phyloP scores from a whole-genome alignment of 108 stramenopile genomes.

The Fistulifera pelliculosa region DNA sequence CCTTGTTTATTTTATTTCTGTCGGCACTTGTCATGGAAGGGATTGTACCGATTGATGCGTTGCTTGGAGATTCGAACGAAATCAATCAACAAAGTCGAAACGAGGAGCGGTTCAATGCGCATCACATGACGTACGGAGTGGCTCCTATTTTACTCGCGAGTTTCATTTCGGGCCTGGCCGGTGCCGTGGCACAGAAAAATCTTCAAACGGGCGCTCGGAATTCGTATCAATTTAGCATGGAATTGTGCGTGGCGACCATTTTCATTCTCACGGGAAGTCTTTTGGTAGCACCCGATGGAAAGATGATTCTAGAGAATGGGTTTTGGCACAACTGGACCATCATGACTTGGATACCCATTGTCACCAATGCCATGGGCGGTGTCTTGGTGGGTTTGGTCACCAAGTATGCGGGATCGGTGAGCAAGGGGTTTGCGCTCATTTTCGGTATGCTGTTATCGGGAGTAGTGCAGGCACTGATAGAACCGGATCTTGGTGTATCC shows the following conservation, averaged over 20 bases:
- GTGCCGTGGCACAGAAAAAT: constrained; percentile 85
- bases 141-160: constrained; percentile 71
- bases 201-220: constrained; percentile 70
- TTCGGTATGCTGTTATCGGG: constrained; percentile 78
- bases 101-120: constrained; percentile 12
- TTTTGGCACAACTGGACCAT: constrained; percentile 76
- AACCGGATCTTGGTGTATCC: constrained; percentile 32
- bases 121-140: constrained; percentile 68
- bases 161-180: constrained; percentile 82
- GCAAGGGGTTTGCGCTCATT: constrained; percentile 87
- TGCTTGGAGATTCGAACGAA: not conserved
- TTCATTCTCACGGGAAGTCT: constrained; percentile 35
- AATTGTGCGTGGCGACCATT: constrained; percentile 67
- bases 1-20: constrained; percentile 66
- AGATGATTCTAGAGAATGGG: constrained; percentile 39
- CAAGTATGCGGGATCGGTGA: constrained; percentile 84
- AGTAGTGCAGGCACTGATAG: constrained; percentile 42
- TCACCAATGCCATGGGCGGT: constrained; percentile 83
- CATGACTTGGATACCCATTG: constrained; percentile 69
- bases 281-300: constrained; percentile 53
- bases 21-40: constrained; percentile 78
- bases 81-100: not conserved
- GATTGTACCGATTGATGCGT: constrained; percentile 1
- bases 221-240: constrained; percentile 81
- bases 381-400: constrained; percentile 91